A percentile compares a stretch with the other conserved stretches of the same genome.
These are phyloP conservation scores for Saksenaea vasiformis DNA, from an alignment of 371 early-diverging fungal species.

Conservation along the genomic window DNA sequence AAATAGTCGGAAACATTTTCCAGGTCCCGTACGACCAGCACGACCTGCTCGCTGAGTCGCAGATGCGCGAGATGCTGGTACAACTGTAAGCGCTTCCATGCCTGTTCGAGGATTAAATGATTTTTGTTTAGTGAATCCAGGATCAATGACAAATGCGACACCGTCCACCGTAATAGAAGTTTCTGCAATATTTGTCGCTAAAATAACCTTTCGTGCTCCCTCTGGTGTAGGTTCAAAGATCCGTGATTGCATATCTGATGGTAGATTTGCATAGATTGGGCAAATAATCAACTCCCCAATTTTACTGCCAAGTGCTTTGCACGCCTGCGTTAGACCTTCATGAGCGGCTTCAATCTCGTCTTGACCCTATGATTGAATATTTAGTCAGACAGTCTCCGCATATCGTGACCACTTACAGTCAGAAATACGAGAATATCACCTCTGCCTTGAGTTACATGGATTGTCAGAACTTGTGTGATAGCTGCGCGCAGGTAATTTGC, in stretches of 20 bases:
- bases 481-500: conserved; percentile 97
- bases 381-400: neutral
- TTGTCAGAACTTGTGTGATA: conserved; percentile 93
- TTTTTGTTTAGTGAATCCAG: conserved; percentile 97
- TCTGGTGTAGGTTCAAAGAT: conserved; percentile 97
- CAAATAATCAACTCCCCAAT: conserved; percentile 91
- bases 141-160: conserved; percentile 79
- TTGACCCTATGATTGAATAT: conserved; percentile 70
- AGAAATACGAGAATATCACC: conserved; percentile 98
- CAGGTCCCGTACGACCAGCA: conserved; percentile 97
- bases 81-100: conserved; percentile 95
- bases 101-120: conserved; percentile 92
- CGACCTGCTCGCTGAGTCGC: conserved; percentile 98
- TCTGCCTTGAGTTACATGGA: conserved; percentile 87
- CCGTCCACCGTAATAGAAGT: conserved; percentile 99
- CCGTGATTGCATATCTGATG: conserved; percentile 90
- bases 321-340: conserved; percentile 79
- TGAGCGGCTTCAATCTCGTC: conserved; percentile 97
- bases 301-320: conserved; percentile 83
- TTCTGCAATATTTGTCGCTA: conserved; percentile 99
- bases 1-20: conserved; percentile 98
- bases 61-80: conserved; percentile 93
- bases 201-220: conserved; percentile 94
- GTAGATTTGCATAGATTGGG: conserved; percentile 95
- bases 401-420: conserved; percentile 58